phyloP scores from a whole-genome alignment of 192 early-diverging fungal genomes.

The Funneliformis mosseae region DNA sequence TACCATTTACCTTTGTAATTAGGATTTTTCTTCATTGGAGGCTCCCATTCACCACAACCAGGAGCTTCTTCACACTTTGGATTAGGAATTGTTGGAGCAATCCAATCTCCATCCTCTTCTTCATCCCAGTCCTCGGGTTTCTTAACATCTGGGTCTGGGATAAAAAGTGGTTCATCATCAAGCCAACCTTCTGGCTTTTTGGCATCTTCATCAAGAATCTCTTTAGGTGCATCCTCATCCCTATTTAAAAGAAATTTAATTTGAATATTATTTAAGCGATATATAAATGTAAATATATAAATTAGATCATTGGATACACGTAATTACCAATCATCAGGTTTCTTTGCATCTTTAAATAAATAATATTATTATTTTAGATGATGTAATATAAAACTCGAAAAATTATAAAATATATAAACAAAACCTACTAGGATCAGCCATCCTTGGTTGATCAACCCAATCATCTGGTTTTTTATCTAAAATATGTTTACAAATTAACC shows the following conservation, averaged over 20 bases:
- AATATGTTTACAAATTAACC: conserved; percentile 37
- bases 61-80: conserved; percentile 73
- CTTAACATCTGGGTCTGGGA: conserved; percentile 76
- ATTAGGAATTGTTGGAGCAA: conserved; percentile 74
- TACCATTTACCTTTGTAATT: conserved; percentile 90
- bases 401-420: not conserved
- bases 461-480: conserved; percentile 79
- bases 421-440: conserved; percentile 64
- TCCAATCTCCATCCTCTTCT: conserved; percentile 93
- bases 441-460: conserved; percentile 88
- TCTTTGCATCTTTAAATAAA: conserved; percentile 35
- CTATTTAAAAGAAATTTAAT: not conserved
- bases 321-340: conserved; percentile 45
- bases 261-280: not conserved
- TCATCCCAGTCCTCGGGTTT: conserved; percentile 93
- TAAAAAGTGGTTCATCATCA: conserved; percentile 71
- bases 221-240: conserved; percentile 86
- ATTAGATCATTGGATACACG: not conserved
- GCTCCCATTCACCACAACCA: conserved; percentile 81
- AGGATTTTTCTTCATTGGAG: conserved; percentile 82
- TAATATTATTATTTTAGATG: not conserved
- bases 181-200: conserved; percentile 85
- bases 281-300: not conserved
- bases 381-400: not conserved
- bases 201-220: conserved; percentile 79